phyloP scores from a whole-genome alignment of 495 filamentous ascomycete genomes.

The Hyaloscypha finlandica region DNA sequence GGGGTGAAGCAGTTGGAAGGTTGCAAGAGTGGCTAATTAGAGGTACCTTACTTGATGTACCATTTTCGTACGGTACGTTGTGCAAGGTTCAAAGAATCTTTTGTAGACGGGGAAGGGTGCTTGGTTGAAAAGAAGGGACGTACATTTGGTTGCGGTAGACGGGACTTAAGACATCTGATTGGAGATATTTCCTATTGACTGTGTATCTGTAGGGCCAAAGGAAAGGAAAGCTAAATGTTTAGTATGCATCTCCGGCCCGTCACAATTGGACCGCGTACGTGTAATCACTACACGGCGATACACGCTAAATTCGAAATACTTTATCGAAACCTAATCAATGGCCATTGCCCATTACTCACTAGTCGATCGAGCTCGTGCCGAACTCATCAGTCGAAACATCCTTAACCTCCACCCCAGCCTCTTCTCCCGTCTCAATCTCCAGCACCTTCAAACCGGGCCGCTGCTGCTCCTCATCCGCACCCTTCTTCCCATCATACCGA shows the following conservation, averaged over 20 bases:
- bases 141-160: too few relatives aligned
- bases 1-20: too few relatives aligned
- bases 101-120: too few relatives aligned
- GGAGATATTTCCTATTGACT: too few relatives aligned
- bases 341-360: background rate
- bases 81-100: too few relatives aligned
- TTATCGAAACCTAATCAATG: background rate
- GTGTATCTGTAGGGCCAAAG: too few relatives aligned
- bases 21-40: too few relatives aligned
- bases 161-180: too few relatives aligned
- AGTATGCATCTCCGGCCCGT: background rate
- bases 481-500: constrained; percentile 18
- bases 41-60: too few relatives aligned
- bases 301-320: background rate
- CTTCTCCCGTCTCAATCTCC: background rate
- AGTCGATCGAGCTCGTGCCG: background rate
- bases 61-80: too few relatives aligned
- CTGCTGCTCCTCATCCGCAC: background rate
- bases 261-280: background rate
- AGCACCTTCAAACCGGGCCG: background rate
- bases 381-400: background rate
- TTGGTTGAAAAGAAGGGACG: too few relatives aligned
- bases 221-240: too few relatives aligned
- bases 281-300: background rate
- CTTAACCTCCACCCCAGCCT: background rate